phyloP scores from a whole-genome alignment of 2,329 filamentous ascomycete genomes.

The Purpureocillium takamizusanense region DNA sequence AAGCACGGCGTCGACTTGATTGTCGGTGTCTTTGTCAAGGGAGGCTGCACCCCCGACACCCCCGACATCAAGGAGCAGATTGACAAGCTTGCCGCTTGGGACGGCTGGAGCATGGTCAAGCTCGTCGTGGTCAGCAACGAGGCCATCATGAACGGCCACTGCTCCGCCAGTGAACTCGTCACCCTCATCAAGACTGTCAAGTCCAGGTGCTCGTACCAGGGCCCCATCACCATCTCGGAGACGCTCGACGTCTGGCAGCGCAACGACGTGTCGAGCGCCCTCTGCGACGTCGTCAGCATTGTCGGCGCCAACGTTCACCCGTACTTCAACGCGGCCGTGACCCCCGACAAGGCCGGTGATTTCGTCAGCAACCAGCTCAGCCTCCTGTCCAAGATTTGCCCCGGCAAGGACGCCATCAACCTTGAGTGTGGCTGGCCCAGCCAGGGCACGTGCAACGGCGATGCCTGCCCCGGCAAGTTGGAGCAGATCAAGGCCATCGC shows the following conservation, averaged over 20 bases:
- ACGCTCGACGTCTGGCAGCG: slow-evolving; percentile 70
- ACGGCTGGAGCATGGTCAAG: slow-evolving; percentile 65
- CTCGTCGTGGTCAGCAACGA: slow-evolving; percentile 88
- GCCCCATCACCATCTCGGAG: slow-evolving; percentile 77
- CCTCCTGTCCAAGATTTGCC: slow-evolving; percentile 62
- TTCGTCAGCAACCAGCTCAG: slow-evolving; percentile 70
- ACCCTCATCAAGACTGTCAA: slow-evolving; percentile 62
- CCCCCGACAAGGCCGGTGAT: slow-evolving; percentile 56
- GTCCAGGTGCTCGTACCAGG: slow-evolving; percentile 62
- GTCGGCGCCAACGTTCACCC: slow-evolving; percentile 84
- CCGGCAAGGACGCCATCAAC: slow-evolving; percentile 64
- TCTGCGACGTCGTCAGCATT: slow-evolving; percentile 71
- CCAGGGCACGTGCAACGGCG: slow-evolving; percentile 59
- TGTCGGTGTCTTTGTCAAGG: slow-evolving; percentile 78
- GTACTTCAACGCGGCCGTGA: slow-evolving; percentile 74
- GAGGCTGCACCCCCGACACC: slow-evolving; percentile 47
- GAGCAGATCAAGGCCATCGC: slow-evolving; percentile 68
- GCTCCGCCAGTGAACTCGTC: slow-evolving; percentile 54
- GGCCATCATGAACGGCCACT: slow-evolving; percentile 68
- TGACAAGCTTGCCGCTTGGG: slow-evolving; percentile 61
- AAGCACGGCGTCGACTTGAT: slow-evolving; percentile 68
- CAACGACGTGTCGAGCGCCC: slow-evolving; percentile 40
- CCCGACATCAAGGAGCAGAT: slow-evolving; percentile 65
- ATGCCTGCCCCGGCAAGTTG: slow-evolving; percentile 54
- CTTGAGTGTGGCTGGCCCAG: slow-evolving; percentile 89